Conservation (phyloP, 2,329 filamentous ascomycete genomes). For the Orbilia oligospora region DNA sequence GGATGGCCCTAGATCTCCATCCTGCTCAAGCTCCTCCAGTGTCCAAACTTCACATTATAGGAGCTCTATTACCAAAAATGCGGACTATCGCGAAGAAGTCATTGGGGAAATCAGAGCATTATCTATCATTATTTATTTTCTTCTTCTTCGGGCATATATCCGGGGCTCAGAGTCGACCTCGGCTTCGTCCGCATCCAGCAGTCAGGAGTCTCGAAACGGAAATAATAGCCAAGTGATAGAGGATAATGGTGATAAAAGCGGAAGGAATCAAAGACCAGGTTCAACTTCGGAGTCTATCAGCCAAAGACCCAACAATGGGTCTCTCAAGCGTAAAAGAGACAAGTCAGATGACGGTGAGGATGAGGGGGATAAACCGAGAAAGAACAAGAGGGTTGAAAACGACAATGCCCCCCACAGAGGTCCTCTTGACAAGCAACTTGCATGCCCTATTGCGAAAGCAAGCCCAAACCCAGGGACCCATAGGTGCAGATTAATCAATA, state of each 20-base stretch:
- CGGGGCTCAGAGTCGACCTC: background rate
- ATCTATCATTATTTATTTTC: background rate
- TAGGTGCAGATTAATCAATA: background rate
- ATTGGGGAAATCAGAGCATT: background rate
- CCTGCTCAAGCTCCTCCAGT: background rate
- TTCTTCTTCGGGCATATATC: background rate
- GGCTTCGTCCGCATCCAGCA: background rate
- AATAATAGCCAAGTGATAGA: background rate
- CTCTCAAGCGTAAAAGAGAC: background rate
- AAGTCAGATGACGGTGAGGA: background rate
- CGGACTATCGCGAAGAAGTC: background rate
- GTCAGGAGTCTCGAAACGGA: background rate
- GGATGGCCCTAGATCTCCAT: background rate
- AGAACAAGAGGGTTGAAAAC: background rate
- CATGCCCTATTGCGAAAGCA: conserved; percentile 25
- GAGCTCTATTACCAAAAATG: background rate
- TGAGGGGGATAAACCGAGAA: background rate
- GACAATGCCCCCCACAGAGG: accelerated
- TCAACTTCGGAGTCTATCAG: background rate
- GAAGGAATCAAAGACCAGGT: too few relatives aligned
- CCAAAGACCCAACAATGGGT: background rate
- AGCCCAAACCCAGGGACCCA: background rate
- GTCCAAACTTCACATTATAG: background rate
- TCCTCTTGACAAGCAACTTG: background rate
- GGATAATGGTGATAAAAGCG: too few relatives aligned